A percentile compares a stretch with the other conserved stretches of the same genome.
phyloP scores from a whole-genome alignment of 2,329 filamentous ascomycete genomes.

The Pleomassaria siparia region DNA sequence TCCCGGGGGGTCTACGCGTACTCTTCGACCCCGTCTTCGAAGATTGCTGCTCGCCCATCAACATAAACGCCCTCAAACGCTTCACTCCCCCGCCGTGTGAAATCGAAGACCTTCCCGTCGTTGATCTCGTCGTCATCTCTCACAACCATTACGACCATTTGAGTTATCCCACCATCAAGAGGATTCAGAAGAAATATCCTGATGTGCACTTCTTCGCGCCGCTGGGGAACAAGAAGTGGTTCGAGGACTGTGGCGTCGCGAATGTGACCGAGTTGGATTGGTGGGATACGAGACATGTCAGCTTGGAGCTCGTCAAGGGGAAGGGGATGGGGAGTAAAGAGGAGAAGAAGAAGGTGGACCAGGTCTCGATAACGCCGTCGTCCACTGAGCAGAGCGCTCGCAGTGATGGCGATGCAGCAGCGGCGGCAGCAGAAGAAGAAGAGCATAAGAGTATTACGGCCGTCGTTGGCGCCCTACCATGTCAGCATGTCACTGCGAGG shows the following conservation, averaged over 20 bases:
- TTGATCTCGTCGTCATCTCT: slow-evolving; percentile 76
- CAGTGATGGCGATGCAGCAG: slow-evolving; percentile 7
- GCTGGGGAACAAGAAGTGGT: slow-evolving; percentile 81
- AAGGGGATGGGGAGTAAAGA: slow-evolving; percentile 7
- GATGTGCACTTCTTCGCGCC: slow-evolving; percentile 87
- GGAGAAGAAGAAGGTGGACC: background rate
- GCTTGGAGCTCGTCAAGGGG: slow-evolving; percentile 50
- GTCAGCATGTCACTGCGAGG: slow-evolving; percentile 78
- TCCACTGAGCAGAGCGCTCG: background rate
- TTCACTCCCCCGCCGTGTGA: slow-evolving; percentile 77
- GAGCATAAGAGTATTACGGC: slow-evolving; percentile 61
- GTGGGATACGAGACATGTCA: slow-evolving; percentile 86
- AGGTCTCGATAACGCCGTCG: background rate
- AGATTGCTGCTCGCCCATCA: slow-evolving; percentile 78
- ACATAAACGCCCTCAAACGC: slow-evolving; percentile 70
- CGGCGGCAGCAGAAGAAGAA: background rate
- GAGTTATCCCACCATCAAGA: slow-evolving; percentile 71
- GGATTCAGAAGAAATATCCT: slow-evolving; percentile 71
- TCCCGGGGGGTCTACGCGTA: slow-evolving; percentile 79
- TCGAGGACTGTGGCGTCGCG: slow-evolving; percentile 65
- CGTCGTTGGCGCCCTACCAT: slow-evolving; percentile 75
- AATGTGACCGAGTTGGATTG: slow-evolving; percentile 86
- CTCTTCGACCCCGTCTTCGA: slow-evolving; percentile 95
- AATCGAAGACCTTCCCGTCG: slow-evolving; percentile 73
- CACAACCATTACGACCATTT: slow-evolving; percentile 95